Evolutionary conservation across 2,329 filamentous ascomycete genomes (phyloP), one percentile per base, ranked within the genome.

Genomic region (Gnomoniopsis sp.): DNA sequence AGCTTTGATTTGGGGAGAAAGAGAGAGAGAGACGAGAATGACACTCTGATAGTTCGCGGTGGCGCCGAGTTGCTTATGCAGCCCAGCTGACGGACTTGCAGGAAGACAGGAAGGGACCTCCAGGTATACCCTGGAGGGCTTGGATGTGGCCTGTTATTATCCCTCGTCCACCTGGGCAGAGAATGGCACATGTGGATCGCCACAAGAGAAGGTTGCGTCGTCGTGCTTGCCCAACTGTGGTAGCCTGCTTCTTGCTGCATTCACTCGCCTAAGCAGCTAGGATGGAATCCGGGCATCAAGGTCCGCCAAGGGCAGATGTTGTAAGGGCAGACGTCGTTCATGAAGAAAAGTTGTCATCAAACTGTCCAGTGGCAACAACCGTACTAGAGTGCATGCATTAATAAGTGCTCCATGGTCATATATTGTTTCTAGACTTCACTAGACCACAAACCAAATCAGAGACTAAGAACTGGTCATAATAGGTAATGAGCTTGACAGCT

Each of bases 41-140:
- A n/a, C n/a, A 11, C 14, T 8, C 36, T 15, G 22, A 30, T 26
- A 30, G 19, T 36, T 19, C 26, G 19, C 33, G 23, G 8, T 33
- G 51, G 44, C 54, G 58, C 55, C 38, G 38, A 49, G 54, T 26
- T 54, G 30, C 47, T 47, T 34, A 59, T 59, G 57, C 57, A 56
- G 55, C 15, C 19, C 51, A 23, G 51, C 50, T 44, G 14, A 14
- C 10, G 23, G 30, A 34, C 43, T 48, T 36, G 43, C n/a, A 34
- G 34, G 34, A 26, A 22, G 17, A 48, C 11, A 33, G 22, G n/a
- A 8, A 53, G 33, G 26, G 22, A n/a, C 6, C 17, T 41, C 36
- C 3, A 41, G 22, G 12, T 44, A 19, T 23, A 53, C 26, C 38
- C 51, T 46, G 17, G 41, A 34, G 41, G 51, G 41, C 19, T 22